Evolutionary conservation across 768 basidiomycete genomes (phyloP), one percentile per base, ranked within the genome.

Genomic region (Dictyophora rubrovolvata): DNA sequence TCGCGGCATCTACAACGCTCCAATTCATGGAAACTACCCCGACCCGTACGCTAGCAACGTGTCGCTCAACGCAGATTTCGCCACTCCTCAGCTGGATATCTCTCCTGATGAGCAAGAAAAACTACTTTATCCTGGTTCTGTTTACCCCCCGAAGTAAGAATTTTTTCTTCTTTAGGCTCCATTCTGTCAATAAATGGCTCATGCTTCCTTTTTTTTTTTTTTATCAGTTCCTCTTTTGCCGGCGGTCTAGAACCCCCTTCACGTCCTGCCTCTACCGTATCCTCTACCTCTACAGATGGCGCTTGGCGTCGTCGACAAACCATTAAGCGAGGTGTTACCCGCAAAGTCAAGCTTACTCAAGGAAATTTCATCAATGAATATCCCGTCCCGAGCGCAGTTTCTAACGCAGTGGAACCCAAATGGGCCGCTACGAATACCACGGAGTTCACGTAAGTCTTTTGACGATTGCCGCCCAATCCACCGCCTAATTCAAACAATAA

Each of bases 321-420:
- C 34, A 89, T 93, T 72, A 90, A 90, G 69, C 88, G 93, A 55
- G 86, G 91, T 60, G 90, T 93, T 21, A 94, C 92, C n/a, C 87
- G 90, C 66, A 90, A 87, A 69, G 88, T 98, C 75, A 89, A 90
- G 70, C 84, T 97, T 63, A 95, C 92, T 9, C 80, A 92, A 53
- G 94, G 94, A 60, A 89, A 94, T 67, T 95, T 93, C 73, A 88
- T 95, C 71, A 80, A 84, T 34, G 93, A 96, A 65, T 93, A 94
- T 68, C 75, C 83, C 7, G 93, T 94, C 0, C 93, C 93, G 1
- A 86, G 87, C 0, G 86, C 92, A 2, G 83, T 95, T 55, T 79
- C 76, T 66, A 86, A 84, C 60, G 91, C 91, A 20, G 84, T 91
- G 36, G 92, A 96, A 71, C 71, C 78, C 37, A 88, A 87, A 69